Percentiles rank a stretch among this genome's conserved stretches.
phyloP scores from a whole-genome alignment of 305 asterid genomes.

The Solanum hybrid region DNA sequence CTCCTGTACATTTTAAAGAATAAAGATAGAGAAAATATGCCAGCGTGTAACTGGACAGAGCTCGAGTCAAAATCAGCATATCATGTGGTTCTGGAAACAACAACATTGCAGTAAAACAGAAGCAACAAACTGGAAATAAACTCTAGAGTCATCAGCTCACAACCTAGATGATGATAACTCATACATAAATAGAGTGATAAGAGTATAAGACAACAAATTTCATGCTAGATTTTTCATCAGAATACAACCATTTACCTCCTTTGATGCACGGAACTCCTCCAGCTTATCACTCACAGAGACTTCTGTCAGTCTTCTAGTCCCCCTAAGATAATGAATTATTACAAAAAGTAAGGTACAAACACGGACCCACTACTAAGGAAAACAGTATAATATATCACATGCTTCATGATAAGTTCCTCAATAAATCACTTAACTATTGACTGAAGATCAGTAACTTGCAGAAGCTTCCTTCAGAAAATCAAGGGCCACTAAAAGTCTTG shows the following conservation, averaged over 20 bases:
- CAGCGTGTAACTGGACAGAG: background rate
- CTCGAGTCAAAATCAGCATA: background rate
- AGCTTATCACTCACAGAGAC: constrained; percentile 85
- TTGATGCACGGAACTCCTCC: constrained; percentile 92
- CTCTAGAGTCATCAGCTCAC: background rate
- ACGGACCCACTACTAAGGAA: background rate
- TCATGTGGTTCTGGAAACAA: background rate
- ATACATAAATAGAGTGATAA: background rate
- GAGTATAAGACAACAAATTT: background rate
- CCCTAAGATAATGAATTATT: constrained; percentile 28
- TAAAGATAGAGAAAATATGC: background rate
- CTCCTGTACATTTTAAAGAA: background rate
- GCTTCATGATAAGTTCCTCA: background rate
- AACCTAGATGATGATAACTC: background rate
- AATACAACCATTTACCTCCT: constrained; percentile 51
- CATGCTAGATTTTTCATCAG: background rate
- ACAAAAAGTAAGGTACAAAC: background rate
- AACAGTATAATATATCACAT: background rate
- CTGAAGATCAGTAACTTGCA: background rate
- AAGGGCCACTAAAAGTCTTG: background rate
- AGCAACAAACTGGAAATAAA: background rate
- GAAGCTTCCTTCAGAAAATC: background rate
- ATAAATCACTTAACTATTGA: background rate
- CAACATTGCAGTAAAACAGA: background rate
- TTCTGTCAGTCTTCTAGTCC: constrained; percentile 52